Percentiles rank a stretch among this genome's conserved stretches.
phyloP scores from a whole-genome alignment of 257 asterid species.

The Cinchona pubescens region DNA sequence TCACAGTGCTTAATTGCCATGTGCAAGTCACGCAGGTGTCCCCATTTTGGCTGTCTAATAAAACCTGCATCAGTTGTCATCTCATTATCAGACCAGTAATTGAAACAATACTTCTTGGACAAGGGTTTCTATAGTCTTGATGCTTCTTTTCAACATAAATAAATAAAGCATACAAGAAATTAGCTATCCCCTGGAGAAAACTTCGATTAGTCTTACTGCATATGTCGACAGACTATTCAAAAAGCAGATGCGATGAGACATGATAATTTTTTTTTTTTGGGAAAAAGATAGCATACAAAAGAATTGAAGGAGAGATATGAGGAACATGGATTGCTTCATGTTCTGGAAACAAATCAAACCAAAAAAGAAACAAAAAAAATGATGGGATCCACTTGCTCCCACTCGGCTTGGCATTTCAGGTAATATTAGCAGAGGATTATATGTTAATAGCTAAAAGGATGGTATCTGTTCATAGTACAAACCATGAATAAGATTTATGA shows the following conservation, averaged over 20 bases:
- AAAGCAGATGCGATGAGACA: too few relatives aligned
- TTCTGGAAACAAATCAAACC: background rate
- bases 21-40: conserved; percentile 74
- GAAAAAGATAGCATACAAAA: background rate
- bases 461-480: background rate
- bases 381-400: background rate
- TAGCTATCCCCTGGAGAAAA: background rate
- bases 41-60: conserved; percentile 73
- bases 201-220: background rate
- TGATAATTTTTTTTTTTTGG: background rate
- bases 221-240: background rate
- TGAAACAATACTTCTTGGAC: background rate
- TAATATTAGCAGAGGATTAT: too few relatives aligned
- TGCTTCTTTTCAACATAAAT: background rate
- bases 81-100: conserved; percentile 2
- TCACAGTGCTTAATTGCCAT: conserved; percentile 63
- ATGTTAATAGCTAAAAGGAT: background rate
- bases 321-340: background rate
- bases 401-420: background rate
- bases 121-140: background rate
- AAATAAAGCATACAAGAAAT: background rate
- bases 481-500: background rate
- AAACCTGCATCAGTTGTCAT: conserved; percentile 44
- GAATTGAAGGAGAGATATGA: background rate
- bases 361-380: background rate